Percentiles rank a stretch among this genome's conserved stretches.
These are phyloP conservation scores for Gelatoporia subvermispora DNA, from an alignment of 768 basidiomycete genomes.

Conservation along the genomic window DNA sequence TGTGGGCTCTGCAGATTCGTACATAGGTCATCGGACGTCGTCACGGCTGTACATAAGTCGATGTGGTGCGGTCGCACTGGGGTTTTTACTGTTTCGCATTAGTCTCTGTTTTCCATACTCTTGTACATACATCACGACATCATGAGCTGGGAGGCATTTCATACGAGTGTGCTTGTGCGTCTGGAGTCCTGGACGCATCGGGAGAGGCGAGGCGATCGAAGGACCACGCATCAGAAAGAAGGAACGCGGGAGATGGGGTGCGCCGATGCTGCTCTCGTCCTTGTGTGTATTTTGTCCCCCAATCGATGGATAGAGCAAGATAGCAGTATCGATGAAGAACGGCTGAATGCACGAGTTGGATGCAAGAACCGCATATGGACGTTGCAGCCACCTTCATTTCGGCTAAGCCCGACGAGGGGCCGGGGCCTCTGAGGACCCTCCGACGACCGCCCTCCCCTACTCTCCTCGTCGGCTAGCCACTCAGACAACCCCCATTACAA, in stretches of 20 bases:
- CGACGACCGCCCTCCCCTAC: background rate
- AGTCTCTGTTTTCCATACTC: background rate
- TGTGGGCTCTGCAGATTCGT: background rate
- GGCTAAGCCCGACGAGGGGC: background rate
- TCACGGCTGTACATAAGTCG: slow-evolving; percentile 9
- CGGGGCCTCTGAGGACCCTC: background rate
- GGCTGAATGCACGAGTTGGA: too few species aligned
- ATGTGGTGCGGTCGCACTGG: slow-evolving; percentile 9
- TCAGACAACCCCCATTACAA: background rate
- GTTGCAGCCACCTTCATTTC: too few species aligned
- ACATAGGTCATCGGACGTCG: slow-evolving; percentile 1
- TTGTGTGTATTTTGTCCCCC: background rate
- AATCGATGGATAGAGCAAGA: slow-evolving; percentile 5
- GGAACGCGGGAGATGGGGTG: too few species aligned
- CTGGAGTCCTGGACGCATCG: background rate
- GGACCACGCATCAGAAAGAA: background rate
- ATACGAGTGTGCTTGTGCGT: background rate
- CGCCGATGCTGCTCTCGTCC: background rate
- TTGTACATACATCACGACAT: background rate
- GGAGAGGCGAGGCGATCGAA: background rate
- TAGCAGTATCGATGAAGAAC: slow-evolving; percentile 3
- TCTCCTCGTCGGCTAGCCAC: background rate
- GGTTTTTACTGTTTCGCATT: slow-evolving; percentile 16
- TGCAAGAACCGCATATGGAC: too few species aligned
- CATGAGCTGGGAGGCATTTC: background rate